phyloP scores from a whole-genome alignment of 2,329 filamentous ascomycete genomes.

The Lecanosticta acicola region DNA sequence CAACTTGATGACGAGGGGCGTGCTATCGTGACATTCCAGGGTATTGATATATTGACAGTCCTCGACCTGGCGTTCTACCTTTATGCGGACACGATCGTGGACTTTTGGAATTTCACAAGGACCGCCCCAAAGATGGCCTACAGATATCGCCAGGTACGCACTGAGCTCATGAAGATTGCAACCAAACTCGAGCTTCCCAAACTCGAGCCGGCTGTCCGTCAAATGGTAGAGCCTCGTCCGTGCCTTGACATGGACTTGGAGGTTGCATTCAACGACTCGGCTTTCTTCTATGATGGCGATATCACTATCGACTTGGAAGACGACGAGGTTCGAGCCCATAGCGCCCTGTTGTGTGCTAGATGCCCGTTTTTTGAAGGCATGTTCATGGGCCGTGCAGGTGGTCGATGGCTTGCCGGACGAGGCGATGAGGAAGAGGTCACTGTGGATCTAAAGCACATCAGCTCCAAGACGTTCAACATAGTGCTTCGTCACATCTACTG shows the following conservation, averaged over 20 bases:
- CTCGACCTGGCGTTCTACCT: conserved; percentile 73
- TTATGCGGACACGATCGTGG: conserved; percentile 74
- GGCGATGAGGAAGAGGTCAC: conserved; percentile 52
- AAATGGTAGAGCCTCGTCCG: conserved; percentile 62
- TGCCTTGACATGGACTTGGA: conserved; percentile 66
- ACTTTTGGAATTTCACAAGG: conserved; percentile 77
- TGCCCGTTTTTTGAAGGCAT: conserved; percentile 90
- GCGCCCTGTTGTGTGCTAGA: conserved; percentile 69
- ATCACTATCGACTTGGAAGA: conserved; percentile 72
- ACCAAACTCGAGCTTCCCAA: conserved; percentile 62
- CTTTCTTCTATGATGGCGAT: conserved; percentile 75
- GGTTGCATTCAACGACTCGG: conserved; percentile 59
- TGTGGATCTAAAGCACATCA: conserved; percentile 79
- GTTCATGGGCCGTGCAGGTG: conserved; percentile 80
- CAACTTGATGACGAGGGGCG: conserved; percentile 48
- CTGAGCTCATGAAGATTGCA: conserved; percentile 82
- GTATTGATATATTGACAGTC: conserved; percentile 70
- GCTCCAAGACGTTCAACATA: conserved; percentile 65
- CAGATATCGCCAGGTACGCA: conserved; percentile 72
- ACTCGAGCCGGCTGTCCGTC: conserved; percentile 70
- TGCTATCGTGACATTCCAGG: conserved; percentile 59
- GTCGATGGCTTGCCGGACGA: conserved; percentile 63
- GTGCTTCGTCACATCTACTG: conserved; percentile 79
- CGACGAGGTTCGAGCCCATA: conserved; percentile 68
- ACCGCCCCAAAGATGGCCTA: conserved; percentile 60